These are phyloP conservation scores for Trebouxiophyceae sp. DNA, from an alignment of 163 green algal species.

Conservation along the genomic window DNA sequence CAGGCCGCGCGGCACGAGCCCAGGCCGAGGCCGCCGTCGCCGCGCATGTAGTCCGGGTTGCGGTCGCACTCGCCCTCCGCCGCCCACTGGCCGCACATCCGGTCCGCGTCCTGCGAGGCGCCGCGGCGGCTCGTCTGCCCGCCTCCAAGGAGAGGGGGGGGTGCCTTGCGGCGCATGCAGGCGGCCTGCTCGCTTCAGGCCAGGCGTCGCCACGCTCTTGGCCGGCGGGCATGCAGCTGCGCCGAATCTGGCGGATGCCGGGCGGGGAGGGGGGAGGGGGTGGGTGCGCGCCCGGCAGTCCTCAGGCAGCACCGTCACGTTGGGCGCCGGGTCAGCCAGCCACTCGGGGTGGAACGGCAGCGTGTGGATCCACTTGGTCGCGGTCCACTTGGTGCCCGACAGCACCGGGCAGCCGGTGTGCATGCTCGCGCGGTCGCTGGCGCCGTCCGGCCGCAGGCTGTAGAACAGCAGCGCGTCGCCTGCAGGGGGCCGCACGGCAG, in stretches of 20 bases:
- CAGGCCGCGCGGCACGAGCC: constrained; percentile 33
- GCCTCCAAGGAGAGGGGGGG: too few species aligned
- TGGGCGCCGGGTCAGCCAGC: too few species aligned
- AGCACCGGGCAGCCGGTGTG: constrained; percentile 73
- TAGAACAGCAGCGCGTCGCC: constrained; percentile 78
- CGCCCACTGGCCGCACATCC: constrained; percentile 33
- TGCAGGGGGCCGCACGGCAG: too few species aligned
- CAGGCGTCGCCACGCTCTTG: too few species aligned
- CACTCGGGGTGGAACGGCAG: constrained; percentile 37
- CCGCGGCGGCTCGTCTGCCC: too few species aligned
- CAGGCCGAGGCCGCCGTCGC: constrained; percentile 19
- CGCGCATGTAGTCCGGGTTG: constrained; percentile 49
- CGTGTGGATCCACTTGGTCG: constrained; percentile 56
- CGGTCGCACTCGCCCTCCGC: constrained; percentile 38
- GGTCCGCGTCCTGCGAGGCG: constrained; percentile 16
- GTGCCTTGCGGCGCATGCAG: too few species aligned
- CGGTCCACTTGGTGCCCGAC: constrained; percentile 32
- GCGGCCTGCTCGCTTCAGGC: too few species aligned
- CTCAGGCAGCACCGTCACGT: too few species aligned
- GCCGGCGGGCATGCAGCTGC: too few species aligned
- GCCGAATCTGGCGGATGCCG: too few species aligned
- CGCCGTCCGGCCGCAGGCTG: constrained; percentile 47
- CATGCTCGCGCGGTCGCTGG: constrained; percentile 47
- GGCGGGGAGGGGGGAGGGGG: too few species aligned
- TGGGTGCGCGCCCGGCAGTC: too few species aligned